phyloP scores from a whole-genome alignment of 139 green algal species.

The Mesotaenium endlicherianum region DNA sequence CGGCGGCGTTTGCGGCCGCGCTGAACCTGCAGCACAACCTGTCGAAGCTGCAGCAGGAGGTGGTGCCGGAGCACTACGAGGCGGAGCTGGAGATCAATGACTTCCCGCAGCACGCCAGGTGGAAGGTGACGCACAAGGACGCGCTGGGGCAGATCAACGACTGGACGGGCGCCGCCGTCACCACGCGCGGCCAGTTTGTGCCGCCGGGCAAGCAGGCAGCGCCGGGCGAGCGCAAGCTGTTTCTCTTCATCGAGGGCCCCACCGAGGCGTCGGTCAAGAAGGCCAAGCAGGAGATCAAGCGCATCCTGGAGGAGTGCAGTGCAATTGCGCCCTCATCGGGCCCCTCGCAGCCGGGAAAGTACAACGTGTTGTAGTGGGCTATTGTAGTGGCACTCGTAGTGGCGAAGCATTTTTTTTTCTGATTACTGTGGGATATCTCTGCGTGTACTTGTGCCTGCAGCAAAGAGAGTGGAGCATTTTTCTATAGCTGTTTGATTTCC shows the following conservation, averaged over 20 bases:
- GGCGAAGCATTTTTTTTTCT: not conserved
- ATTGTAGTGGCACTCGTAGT: not conserved
- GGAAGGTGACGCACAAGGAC: slow-evolving; percentile 90
- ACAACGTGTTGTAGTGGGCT: slow-evolving; percentile 15
- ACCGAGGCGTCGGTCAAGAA: slow-evolving; percentile 51
- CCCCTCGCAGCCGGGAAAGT: slow-evolving; percentile 39
- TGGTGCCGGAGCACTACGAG: slow-evolving; percentile 68
- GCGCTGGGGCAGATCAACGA: slow-evolving; percentile 81
- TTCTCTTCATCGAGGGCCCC: slow-evolving; percentile 84
- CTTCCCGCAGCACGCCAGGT: slow-evolving; percentile 89
- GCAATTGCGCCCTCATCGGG: not conserved
- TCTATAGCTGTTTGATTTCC: not conserved
- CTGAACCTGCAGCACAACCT: slow-evolving; percentile 50
- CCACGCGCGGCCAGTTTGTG: slow-evolving; percentile 75
- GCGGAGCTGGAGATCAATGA: slow-evolving; percentile 98
- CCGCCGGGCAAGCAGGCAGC: slow-evolving; percentile 57
- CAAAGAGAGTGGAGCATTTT: not conserved
- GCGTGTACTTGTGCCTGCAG: not conserved
- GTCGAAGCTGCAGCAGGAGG: slow-evolving; percentile 34
- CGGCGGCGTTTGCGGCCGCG: slow-evolving; percentile 50
- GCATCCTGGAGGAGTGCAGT: slow-evolving; percentile 40
- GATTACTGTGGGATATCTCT: not conserved
- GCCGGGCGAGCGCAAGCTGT: slow-evolving; percentile 89
- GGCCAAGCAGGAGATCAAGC: slow-evolving; percentile 49
- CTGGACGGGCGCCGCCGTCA: slow-evolving; percentile 81